A percentile compares a stretch with the other conserved stretches of the same genome.
These are phyloP conservation scores for Poa annua DNA, from an alignment of 176 grass and related monocot genomes.

Conservation along the genomic window DNA sequence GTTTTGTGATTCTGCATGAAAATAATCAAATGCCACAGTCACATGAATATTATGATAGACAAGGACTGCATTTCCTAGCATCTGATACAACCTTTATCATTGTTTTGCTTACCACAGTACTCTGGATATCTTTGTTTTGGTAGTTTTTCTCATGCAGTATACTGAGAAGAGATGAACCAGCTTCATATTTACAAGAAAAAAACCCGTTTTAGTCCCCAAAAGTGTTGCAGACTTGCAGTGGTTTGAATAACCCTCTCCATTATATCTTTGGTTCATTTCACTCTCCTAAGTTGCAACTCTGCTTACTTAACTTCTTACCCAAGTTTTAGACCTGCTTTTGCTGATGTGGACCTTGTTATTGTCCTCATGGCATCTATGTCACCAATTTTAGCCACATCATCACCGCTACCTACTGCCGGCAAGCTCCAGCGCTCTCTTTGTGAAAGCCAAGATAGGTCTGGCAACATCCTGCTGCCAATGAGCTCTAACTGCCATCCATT, in stretches of 20 bases:
- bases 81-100: conserved; percentile 6
- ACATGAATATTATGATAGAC: neutral
- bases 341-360: neutral
- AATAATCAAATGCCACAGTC: neutral
- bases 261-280: too few species aligned
- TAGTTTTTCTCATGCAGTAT: neutral
- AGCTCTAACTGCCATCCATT: neutral
- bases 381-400: neutral
- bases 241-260: conserved; percentile 1
- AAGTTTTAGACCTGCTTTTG: neutral
- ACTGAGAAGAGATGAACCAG: neutral
- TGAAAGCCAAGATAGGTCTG: neutral
- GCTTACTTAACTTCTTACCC: neutral
- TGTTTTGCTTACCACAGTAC: conserved; percentile 3
- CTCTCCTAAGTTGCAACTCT: neutral
- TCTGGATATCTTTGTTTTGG: neutral
- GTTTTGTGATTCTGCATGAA: neutral
- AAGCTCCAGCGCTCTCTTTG: neutral
- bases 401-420: neutral
- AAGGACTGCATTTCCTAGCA: neutral
- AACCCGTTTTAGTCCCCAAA: neutral
- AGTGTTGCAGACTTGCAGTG: neutral
- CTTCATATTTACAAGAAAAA: conserved; percentile 6
- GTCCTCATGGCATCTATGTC: neutral
- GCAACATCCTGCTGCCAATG: neutral